Evolutionary conservation across 179 eudicot genomes (phyloP).

Genomic region (Vitellaria paradoxa): DNA sequence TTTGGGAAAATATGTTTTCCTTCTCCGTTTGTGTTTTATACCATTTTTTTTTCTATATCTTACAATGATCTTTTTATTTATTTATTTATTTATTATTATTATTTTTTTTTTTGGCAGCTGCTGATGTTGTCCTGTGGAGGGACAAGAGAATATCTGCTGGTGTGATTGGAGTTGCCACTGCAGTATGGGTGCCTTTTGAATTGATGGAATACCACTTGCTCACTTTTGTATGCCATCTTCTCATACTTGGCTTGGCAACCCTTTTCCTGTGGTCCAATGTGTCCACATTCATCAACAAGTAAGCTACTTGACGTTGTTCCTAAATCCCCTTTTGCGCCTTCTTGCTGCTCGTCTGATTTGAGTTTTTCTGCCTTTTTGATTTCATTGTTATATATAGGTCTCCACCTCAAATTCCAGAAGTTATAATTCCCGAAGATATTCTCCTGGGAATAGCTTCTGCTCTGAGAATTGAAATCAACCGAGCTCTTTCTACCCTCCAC

Average conservation of each 20-base stretch:
- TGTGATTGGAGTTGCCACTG: slow-evolving; percentile 73
- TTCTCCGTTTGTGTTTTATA: not conserved
- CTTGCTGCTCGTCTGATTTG: not conserved
- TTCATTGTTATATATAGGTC: slow-evolving; percentile 34
- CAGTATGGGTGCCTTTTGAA: slow-evolving; percentile 82
- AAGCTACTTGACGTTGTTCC: slow-evolving; percentile 21
- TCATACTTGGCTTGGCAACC: slow-evolving; percentile 55
- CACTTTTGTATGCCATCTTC: slow-evolving; percentile 70
- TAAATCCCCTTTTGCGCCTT: no score
- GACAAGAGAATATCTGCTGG: slow-evolving; percentile 80
- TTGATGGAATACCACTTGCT: slow-evolving; percentile 82
- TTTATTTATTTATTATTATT: no score
- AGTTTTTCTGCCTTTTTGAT: not conserved
- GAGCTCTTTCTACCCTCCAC: slow-evolving; percentile 61
- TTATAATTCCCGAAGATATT: slow-evolving; percentile 60
- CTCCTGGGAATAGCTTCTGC: slow-evolving; percentile 66
- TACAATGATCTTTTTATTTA: not conserved
- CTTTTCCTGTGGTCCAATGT: slow-evolving; percentile 86
- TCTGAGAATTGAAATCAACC: slow-evolving; percentile 73
- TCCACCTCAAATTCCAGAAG: slow-evolving; percentile 82
- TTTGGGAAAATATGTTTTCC: not conserved
- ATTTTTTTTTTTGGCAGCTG: slow-evolving; percentile 54
- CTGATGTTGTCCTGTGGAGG: slow-evolving; percentile 89
- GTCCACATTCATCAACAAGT: slow-evolving; percentile 76
- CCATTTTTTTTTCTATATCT: not conserved